Evolutionary conservation across 2,329 filamentous ascomycete species (phyloP).

Genomic region (Fusarium siculi): DNA sequence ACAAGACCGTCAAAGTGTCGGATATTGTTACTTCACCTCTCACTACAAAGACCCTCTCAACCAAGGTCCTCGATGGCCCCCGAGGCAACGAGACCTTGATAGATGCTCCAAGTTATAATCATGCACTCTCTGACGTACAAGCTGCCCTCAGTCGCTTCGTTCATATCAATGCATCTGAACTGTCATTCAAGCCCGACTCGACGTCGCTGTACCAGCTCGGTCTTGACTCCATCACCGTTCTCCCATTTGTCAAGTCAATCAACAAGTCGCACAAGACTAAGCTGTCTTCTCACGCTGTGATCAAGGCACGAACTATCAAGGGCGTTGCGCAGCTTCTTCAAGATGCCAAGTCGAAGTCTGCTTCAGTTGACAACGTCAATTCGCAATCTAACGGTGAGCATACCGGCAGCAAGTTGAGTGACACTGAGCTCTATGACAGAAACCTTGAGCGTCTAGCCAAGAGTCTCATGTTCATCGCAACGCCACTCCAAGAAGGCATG

Average conservation of each 20-base stretch:
- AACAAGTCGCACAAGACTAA: constrained; percentile 13
- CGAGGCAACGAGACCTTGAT: fast-evolving
- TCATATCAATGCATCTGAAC: neutral
- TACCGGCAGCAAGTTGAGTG: fast-evolving
- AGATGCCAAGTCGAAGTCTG: neutral
- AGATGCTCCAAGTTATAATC: neutral
- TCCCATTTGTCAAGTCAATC: constrained; percentile 19
- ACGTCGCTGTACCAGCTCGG: constrained; percentile 19
- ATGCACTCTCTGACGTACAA: neutral
- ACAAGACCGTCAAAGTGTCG: neutral
- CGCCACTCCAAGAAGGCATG: constrained; percentile 24
- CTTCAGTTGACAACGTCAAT: fast-evolving
- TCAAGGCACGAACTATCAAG: constrained; percentile 10
- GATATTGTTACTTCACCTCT: neutral
- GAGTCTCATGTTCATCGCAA: constrained; percentile 19
- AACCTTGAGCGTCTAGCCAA: constrained; percentile 1
- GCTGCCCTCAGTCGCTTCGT: neutral
- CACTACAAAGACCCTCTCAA: fast-evolving
- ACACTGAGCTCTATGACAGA: neutral
- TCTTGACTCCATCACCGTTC: constrained; percentile 12
- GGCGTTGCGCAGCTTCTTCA: neutral
- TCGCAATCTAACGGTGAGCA: fast-evolving
- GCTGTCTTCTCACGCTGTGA: constrained; percentile 3
- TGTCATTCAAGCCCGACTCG: neutral
- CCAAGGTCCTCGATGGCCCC: fast-evolving